These are phyloP conservation scores for Teratosphaeria nubilosa DNA, from an alignment of 2,329 filamentous ascomycete genomes.

Conservation along the genomic window DNA sequence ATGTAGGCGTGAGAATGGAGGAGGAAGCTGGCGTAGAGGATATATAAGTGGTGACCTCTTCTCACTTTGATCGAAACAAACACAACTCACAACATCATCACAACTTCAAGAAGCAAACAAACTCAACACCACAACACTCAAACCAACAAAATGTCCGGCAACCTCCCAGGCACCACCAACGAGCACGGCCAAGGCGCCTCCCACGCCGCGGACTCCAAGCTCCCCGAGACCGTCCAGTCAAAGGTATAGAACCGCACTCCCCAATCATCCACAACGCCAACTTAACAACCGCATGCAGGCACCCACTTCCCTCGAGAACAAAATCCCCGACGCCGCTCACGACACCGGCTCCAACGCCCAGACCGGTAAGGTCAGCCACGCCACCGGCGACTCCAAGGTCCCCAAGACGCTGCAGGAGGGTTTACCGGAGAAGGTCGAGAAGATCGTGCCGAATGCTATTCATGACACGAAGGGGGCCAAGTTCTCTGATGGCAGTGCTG, in stretches of 20 bases:
- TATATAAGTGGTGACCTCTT: neutral
- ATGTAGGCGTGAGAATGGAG: neutral
- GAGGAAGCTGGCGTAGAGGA: neutral
- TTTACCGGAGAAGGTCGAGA: constrained; percentile 35
- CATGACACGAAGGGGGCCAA: constrained; percentile 28
- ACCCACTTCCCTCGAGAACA: constrained; percentile 29
- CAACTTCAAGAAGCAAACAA: neutral
- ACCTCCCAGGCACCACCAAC: neutral
- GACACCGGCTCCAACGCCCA: constrained; percentile 25
- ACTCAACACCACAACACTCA: neutral
- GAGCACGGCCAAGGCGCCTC: neutral
- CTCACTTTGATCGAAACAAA: neutral
- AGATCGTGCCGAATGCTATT: constrained; percentile 33
- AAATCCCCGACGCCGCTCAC: constrained; percentile 31
- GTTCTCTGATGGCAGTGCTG: constrained; percentile 14
- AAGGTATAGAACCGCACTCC: neutral
- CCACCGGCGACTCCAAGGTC: constrained; percentile 30
- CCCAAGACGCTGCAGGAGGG: constrained; percentile 35
- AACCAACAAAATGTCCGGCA: neutral
- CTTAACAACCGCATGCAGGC: constrained; percentile 5
- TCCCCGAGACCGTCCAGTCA: neutral
- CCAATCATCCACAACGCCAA: neutral
- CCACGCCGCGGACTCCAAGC: neutral
- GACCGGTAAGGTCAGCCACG: constrained; percentile 31
- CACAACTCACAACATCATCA: neutral